A percentile compares a stretch with the other conserved stretches of the same genome.
Evolutionary conservation across 495 filamentous ascomycete genomes (phyloP).

Genomic region (Podospora pseudoanserina): DNA sequence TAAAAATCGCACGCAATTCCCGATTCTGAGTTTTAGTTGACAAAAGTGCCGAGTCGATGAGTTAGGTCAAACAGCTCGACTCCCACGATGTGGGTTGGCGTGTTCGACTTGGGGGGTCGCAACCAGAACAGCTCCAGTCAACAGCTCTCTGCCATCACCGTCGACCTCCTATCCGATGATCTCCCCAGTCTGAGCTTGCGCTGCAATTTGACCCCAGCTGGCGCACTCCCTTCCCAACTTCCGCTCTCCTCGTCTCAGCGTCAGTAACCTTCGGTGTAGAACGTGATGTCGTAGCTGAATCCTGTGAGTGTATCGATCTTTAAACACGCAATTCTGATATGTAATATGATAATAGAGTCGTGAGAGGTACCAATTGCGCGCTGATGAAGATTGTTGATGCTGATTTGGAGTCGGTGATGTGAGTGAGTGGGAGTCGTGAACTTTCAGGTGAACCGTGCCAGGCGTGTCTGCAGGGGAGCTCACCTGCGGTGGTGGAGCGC

Average conservation of each 20-base stretch:
- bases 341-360: neutral
- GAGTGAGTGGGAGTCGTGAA: conserved; percentile 2
- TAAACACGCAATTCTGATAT: neutral
- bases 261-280: neutral
- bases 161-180: neutral
- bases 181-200: neutral
- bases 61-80: neutral
- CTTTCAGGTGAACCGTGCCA: neutral
- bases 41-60: neutral
- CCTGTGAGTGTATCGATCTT: neutral
- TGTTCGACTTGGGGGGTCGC: neutral
- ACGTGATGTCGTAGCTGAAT: neutral
- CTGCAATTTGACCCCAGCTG: neutral
- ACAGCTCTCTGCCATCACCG: neutral
- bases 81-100: neutral
- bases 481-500: too few species aligned
- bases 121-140: neutral
- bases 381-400: neutral
- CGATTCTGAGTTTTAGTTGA: neutral
- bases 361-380: neutral
- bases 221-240: neutral
- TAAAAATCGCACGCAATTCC: neutral
- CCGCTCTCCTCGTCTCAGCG: neutral
- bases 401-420: neutral
- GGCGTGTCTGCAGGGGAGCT: neutral